phyloP scores from a whole-genome alignment of 305 asterid species.

The Fraxinus albicans region DNA sequence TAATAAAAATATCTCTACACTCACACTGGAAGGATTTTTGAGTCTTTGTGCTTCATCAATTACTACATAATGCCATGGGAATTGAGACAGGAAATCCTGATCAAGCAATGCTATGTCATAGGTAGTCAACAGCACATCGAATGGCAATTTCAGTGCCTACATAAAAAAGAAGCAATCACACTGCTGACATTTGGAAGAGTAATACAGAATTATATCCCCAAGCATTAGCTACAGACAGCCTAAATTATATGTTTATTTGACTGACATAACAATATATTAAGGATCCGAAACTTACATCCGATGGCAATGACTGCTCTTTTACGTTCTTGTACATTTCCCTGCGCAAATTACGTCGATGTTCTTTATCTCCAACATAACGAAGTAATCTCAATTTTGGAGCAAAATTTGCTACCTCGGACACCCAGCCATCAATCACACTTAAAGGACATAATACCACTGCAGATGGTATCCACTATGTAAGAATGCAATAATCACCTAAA shows the following conservation, averaged over 20 bases:
- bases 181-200: slow-evolving; percentile 9
- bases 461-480: slow-evolving; percentile 23
- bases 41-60: slow-evolving; percentile 98
- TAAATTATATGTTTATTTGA: slow-evolving; percentile 8
- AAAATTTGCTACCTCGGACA: slow-evolving; percentile 73
- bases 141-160: slow-evolving; percentile 65
- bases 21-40: slow-evolving; percentile 85
- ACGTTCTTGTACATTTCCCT: slow-evolving; percentile 52
- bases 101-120: slow-evolving; percentile 83
- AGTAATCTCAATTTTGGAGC: slow-evolving; percentile 65
- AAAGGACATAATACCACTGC: slow-evolving; percentile 96
- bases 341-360: slow-evolving; percentile 62
- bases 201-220: slow-evolving; percentile 8
- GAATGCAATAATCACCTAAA: slow-evolving; percentile 12
- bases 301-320: slow-evolving; percentile 34
- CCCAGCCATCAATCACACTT: slow-evolving; percentile 91
- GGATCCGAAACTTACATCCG: slow-evolving; percentile 40
- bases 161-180: slow-evolving; percentile 18
- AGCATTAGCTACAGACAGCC: background rate
- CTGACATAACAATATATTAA: background rate
- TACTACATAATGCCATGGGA: slow-evolving; percentile 80
- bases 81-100: slow-evolving; percentile 84
- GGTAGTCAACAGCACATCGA: slow-evolving; percentile 85
- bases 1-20: slow-evolving; percentile 23
- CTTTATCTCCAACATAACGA: slow-evolving; percentile 87